Evolutionary conservation across 1,139 yeast species (phyloP), one percentile per base, ranked within the genome.

Genomic region (Candida sp.): DNA sequence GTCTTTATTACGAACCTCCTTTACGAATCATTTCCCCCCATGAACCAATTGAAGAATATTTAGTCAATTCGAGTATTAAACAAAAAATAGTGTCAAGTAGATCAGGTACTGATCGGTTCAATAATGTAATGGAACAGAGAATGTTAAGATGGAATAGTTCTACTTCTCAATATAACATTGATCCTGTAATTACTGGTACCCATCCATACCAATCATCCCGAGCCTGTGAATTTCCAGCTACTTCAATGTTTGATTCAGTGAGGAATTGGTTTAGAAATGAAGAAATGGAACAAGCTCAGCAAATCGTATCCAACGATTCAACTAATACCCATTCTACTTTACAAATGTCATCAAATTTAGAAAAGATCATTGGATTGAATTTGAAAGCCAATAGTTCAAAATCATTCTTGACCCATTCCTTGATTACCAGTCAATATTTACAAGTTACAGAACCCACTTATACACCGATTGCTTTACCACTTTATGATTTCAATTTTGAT

Each of bases 101-200:
- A 54, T 27, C 63, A 7, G 38, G 49, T 11, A 43, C 55, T 19
- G 71, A 69, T 50, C 53, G 60, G 38, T 60, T 77, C 23, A 60
- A 65, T 27, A 70, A 68, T 9, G 64, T 61, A 39, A 72, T 79
- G 77, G 85, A 81, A 50, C 79, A 76, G 19, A 61, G 78, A 36
- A 53, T 81, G 41, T 58, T 75, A 1, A 61, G 82, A 38, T 81
- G 82, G 79, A 66, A 76, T 44, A 79, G 84, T 2, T 65, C 73
- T 4, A 68, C 64, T 6, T 72, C 81, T 0, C 75, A 75, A 35
- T 69, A 65, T 38, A 68, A 63, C 39, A 58, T 62, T 22, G 73
- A 66, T 12, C 60, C 55, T 6, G 52, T 67, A 0, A 48, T 75
- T 36, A 54, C 56, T 33, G 79, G 76, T 0, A 52, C 45, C 4